These are phyloP conservation scores for Ustilago tritici DNA, from an alignment of 1,284 basidiomycete species.

Conservation along the genomic window DNA sequence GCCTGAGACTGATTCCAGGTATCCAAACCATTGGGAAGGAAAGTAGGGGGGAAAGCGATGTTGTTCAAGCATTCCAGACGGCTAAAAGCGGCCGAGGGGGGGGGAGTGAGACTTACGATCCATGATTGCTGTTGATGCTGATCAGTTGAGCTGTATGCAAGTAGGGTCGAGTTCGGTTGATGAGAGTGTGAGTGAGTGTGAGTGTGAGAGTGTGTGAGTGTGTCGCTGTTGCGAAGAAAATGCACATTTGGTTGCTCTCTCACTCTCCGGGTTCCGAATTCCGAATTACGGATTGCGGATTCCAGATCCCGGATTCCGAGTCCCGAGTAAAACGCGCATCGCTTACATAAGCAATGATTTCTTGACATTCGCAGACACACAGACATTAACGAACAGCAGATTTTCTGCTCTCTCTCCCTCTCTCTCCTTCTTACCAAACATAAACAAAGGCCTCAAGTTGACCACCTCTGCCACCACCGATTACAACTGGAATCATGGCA, in stretches of 20 bases:
- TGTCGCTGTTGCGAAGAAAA: neutral
- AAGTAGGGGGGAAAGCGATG: neutral
- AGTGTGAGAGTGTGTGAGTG: too few species aligned
- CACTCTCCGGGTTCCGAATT: constrained; percentile 20
- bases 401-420: constrained; percentile 26
- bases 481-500: constrained; percentile 40
- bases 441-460: constrained; percentile 6
- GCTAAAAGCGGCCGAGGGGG: neutral
- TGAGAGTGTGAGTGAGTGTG: too few species aligned
- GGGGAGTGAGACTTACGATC: constrained; percentile 38
- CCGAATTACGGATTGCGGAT: neutral
- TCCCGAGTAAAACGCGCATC: neutral
- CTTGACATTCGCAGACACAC: neutral
- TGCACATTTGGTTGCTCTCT: neutral
- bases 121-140: constrained; percentile 30
- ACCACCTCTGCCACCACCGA: neutral
- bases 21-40: neutral
- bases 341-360: constrained; percentile 52
- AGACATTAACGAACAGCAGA: neutral
- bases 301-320: neutral
- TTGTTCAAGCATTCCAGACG: neutral
- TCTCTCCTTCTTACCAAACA: constrained; percentile 5
- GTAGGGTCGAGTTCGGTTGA: neutral
- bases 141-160: neutral
- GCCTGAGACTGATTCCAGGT: constrained; percentile 54